Evolutionary conservation across 768 basidiomycete species (phyloP), one percentile per base, ranked within the genome.

Genomic region (Hortiboletus flavorubellus): DNA sequence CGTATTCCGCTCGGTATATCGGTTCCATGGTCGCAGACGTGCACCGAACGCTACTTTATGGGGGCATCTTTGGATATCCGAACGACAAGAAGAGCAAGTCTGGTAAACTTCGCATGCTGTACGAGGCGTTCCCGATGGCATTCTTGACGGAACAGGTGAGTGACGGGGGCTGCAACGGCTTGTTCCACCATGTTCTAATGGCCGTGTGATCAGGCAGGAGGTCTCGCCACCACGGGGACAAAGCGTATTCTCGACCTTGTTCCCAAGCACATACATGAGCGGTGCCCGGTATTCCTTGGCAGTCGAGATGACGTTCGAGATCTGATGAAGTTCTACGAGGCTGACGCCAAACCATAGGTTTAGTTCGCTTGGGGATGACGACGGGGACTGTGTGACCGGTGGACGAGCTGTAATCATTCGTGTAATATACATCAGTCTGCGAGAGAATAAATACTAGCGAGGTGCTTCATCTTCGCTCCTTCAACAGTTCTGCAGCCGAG

Each of bases 1-100:
- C 96, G 10, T 96, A 97, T 68, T 92, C 89, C 59, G 86, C 91
- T 59, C 84, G 93, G 57, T 87, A 99, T 74, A 97, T 98, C 69
- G 97, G 97, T 29, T 95, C 93, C 57, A 99, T 99, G 97, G 97
- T 98, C 35, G 95, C 96, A 49, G 96, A 99, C 73, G 96, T 98
- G 26, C 94, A 97, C 74, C 81, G 96, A 63, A 99, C 96, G 7
- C 75, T 99, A 33, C 78, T 99, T 4, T 99, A 99, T 67, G 97
- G 97, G 23, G 97, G 97, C 41, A 98, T 99, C 66, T 99, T 99
- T 65, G 96, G 94, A 9, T 99, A 99, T 72, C 97, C 97, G 8
- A 86, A 87, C 66, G 97, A 99, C 76, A 97, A 92, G 82, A 98
- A 98, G 82, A 91, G 84, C 75, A 97, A 96, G 80, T 87, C 75